A percentile compares a stretch with the other conserved stretches of the same genome.
phyloP scores from a whole-genome alignment of 306 rosid species.

The Amphicarpaea edgeworthii region DNA sequence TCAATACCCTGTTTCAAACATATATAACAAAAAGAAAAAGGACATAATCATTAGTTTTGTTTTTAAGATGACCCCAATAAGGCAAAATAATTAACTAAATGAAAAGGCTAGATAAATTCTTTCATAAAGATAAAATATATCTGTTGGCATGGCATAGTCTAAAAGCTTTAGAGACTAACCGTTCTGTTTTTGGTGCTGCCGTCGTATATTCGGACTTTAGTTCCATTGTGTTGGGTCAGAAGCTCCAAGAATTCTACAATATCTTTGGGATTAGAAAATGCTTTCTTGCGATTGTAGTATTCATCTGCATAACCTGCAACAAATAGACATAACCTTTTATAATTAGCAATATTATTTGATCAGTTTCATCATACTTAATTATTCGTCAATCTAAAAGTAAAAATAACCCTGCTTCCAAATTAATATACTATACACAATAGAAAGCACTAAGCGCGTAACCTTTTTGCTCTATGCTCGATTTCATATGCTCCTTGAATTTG shows the following conservation, averaged over 20 bases:
- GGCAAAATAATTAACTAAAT: not conserved
- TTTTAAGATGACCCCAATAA: not conserved
- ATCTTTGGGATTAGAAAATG: conserved; percentile 44
- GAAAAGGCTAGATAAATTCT: not conserved
- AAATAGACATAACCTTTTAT: not conserved
- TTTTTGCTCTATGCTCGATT: conserved; percentile 34
- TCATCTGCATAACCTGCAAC: conserved; percentile 41
- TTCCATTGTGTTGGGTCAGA: conserved; percentile 38
- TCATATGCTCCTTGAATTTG: conserved; percentile 35
- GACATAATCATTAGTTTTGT: conserved; percentile 1
- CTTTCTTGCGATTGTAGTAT: conserved; percentile 36
- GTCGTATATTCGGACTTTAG: conserved; percentile 36
- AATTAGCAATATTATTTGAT: conserved; percentile 18
- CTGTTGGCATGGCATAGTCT: not conserved
- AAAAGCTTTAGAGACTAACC: conserved; percentile 27
- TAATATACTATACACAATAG: conserved; percentile 14
- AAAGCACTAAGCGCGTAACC: conserved; percentile 9
- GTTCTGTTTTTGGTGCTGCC: conserved; percentile 16
- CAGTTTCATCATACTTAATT: conserved; percentile 8
- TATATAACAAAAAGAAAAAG: not conserved
- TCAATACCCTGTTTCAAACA: conserved; percentile 45
- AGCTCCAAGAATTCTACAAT: conserved; percentile 48
- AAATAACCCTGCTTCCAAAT: not conserved
- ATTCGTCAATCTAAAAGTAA: not conserved
- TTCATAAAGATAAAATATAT: not conserved